Evolutionary conservation across 495 filamentous ascomycete genomes (phyloP).

Genomic region (Aspergillus indologenus): DNA sequence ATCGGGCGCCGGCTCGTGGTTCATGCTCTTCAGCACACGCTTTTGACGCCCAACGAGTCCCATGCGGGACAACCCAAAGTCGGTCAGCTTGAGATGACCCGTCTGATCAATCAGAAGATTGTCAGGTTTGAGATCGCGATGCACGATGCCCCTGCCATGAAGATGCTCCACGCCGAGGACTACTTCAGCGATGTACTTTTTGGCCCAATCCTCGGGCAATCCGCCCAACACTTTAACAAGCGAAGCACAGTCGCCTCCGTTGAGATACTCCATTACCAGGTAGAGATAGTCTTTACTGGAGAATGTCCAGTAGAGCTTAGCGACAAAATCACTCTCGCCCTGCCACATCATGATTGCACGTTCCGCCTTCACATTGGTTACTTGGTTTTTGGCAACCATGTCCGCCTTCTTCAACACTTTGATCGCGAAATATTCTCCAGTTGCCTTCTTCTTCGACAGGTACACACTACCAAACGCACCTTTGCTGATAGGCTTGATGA

Average conservation of each 20-base stretch:
- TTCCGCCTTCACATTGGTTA: constrained; percentile 98
- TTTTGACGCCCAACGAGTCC: constrained; percentile 95
- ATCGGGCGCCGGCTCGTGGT: constrained; percentile 76
- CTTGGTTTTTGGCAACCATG: constrained; percentile 99
- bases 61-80: constrained; percentile 97
- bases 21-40: constrained; percentile 75
- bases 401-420: constrained; percentile 98
- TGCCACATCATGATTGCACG: constrained; percentile 99
- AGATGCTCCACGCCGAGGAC: constrained; percentile 93
- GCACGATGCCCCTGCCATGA: constrained; percentile 89
- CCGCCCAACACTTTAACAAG: constrained; percentile 90
- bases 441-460: constrained; percentile 95
- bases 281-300: constrained; percentile 99
- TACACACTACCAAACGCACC: constrained; percentile 98
- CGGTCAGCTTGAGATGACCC: constrained; percentile 93
- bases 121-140: constrained; percentile 95
- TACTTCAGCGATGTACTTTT: constrained; percentile 94
- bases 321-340: constrained; percentile 98
- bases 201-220: constrained; percentile 93
- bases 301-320: constrained; percentile 98
- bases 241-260: constrained; percentile 94
- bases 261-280: constrained; percentile 98
- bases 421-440: constrained; percentile 96
- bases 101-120: constrained; percentile 97
- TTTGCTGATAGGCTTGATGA: constrained; percentile 99